These are phyloP conservation scores for Chrysanthemum seticuspe DNA, from an alignment of 129 eudicot genomes.

Conservation along the genomic window DNA sequence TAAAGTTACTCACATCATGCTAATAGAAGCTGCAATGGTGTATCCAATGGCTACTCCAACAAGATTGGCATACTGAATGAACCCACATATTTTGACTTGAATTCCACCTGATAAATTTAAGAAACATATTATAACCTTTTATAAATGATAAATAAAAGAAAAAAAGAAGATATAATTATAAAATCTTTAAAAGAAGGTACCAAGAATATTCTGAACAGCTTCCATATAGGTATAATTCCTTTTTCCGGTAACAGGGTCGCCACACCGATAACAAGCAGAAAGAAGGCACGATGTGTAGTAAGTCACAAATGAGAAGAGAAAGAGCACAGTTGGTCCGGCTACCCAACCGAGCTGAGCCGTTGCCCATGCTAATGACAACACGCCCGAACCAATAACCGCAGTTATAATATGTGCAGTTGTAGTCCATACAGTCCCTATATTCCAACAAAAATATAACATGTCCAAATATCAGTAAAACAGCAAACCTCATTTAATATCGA, in stretches of 20 bases:
- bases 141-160: neutral
- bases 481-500: too few relatives aligned
- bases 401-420: too few relatives aligned
- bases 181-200: constrained; percentile 26
- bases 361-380: constrained; percentile 93
- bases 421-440: neutral
- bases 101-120: constrained; percentile 47
- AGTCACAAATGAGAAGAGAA: constrained; percentile 80
- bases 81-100: constrained; percentile 74
- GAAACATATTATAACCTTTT: neutral
- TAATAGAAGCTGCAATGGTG: constrained; percentile 90
- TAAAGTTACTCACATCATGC: constrained; percentile 61
- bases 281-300: constrained; percentile 85
- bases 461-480: too few relatives aligned
- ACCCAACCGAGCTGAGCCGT: constrained; percentile 91
- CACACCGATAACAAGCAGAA: constrained; percentile 69
- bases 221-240: constrained; percentile 93
- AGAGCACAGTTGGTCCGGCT: constrained; percentile 83
- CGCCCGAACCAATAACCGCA: constrained; percentile 48
- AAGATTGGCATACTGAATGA: constrained; percentile 81
- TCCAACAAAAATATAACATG: too few relatives aligned
- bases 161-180: too few relatives aligned
- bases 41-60: constrained; percentile 90
- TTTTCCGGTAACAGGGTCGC: constrained; percentile 71
- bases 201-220: constrained; percentile 76